Evolutionary conservation across 352 stramenopile species (phyloP).

Genomic region (Phytophthora idaei): DNA sequence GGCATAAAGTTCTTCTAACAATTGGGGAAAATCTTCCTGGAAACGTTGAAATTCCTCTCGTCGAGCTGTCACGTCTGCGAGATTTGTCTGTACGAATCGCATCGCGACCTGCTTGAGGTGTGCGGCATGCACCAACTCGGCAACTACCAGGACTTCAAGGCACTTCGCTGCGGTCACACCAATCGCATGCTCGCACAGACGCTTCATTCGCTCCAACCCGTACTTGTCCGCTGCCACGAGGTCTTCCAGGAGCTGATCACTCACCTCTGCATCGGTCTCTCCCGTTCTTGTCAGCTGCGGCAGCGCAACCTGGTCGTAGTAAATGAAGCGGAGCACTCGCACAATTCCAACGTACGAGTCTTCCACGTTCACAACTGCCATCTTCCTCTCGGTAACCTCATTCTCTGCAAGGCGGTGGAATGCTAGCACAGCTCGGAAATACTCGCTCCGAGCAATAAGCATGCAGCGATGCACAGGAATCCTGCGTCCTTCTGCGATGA

Average conservation of each 20-base stretch:
- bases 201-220: slow-evolving; percentile 73
- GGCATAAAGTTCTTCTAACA: slow-evolving; percentile 54
- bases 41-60: slow-evolving; percentile 40
- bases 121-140: slow-evolving; percentile 59
- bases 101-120: slow-evolving; percentile 65
- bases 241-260: slow-evolving; percentile 68
- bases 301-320: slow-evolving; percentile 55
- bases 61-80: slow-evolving; percentile 32
- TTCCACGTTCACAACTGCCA: slow-evolving; percentile 52
- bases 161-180: slow-evolving; percentile 52
- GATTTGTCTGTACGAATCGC: slow-evolving; percentile 38
- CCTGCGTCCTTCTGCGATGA: slow-evolving; percentile 49
- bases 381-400: not conserved
- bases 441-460: slow-evolving; percentile 65
- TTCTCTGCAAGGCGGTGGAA: slow-evolving; percentile 28
- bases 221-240: slow-evolving; percentile 79
- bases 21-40: slow-evolving; percentile 39
- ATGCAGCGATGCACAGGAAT: slow-evolving; percentile 71
- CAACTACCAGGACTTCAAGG: slow-evolving; percentile 64
- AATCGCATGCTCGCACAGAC: slow-evolving; percentile 61
- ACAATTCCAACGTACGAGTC: slow-evolving; percentile 54
- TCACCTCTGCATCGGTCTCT: slow-evolving; percentile 20
- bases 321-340: slow-evolving; percentile 78
- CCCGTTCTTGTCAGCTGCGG: not conserved
- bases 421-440: slow-evolving; percentile 64